These are phyloP conservation scores for Staphylotrichum tortipilum DNA, from an alignment of 495 filamentous ascomycete species.

Conservation along the genomic window DNA sequence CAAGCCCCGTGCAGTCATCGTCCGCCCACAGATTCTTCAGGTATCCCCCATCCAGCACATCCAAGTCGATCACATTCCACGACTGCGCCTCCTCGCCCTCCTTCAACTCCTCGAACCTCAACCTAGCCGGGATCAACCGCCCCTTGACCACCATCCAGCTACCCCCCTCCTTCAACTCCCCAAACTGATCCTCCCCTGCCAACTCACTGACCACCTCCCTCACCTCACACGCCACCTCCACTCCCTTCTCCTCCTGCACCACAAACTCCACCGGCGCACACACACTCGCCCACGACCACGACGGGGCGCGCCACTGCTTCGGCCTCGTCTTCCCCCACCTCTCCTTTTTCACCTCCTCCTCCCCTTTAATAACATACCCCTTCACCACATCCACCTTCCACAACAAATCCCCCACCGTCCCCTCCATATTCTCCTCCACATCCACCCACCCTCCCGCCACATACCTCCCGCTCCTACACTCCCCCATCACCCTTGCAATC, in stretches of 20 bases:
- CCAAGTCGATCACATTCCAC: slow-evolving; percentile 2
- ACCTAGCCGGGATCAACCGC: not conserved
- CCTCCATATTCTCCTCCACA: too few species aligned
- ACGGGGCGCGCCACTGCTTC: slow-evolving; percentile 13
- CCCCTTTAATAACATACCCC: not conserved
- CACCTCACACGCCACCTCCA: slow-evolving; percentile 4
- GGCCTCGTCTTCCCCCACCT: not conserved
- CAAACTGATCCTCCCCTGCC: slow-evolving; percentile 6
- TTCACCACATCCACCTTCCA: slow-evolving; percentile 4
- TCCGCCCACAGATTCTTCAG: slow-evolving; percentile 14
- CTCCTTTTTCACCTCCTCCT: not conserved
- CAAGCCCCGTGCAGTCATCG: not conserved
- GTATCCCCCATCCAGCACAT: not conserved
- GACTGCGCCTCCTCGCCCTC: not conserved
- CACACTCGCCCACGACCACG: slow-evolving; percentile 18
- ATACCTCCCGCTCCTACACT: not conserved
- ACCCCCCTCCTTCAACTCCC: slow-evolving; percentile 4
- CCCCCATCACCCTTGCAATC: slow-evolving; percentile 4
- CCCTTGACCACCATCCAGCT: slow-evolving; percentile 2
- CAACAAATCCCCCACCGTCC: slow-evolving; percentile 2
- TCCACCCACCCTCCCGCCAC: slow-evolving; percentile 12
- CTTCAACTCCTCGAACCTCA: not conserved
- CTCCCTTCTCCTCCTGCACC: not conserved
- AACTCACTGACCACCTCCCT: not conserved
- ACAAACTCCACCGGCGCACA: slow-evolving; percentile 7